Percentiles rank a stretch among this genome's conserved stretches.
phyloP scores from a whole-genome alignment of 352 stramenopile genomes.

The Pythium sukuiense region DNA sequence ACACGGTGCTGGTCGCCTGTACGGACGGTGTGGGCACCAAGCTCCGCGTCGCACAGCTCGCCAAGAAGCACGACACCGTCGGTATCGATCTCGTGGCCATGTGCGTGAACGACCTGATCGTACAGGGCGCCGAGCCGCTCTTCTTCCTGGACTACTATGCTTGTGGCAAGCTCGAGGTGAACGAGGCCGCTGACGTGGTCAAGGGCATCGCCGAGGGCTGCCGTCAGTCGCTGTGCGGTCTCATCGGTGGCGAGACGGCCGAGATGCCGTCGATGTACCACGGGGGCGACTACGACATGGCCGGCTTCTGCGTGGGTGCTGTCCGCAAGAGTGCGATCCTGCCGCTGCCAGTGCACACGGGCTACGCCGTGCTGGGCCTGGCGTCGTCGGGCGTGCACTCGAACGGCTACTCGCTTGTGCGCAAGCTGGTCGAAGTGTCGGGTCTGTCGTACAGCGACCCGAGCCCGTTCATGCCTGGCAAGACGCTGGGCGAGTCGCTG shows the following conservation, averaged over 20 bases:
- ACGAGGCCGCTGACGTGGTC: slow-evolving; percentile 94
- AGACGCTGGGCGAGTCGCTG: slow-evolving; percentile 93
- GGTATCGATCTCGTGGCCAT: slow-evolving; percentile 99
- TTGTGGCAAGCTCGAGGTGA: slow-evolving; percentile 94
- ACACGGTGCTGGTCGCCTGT: slow-evolving; percentile 97
- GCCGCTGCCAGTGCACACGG: slow-evolving; percentile 83
- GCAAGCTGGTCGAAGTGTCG: slow-evolving; percentile 95
- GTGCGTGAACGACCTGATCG: slow-evolving; percentile 99
- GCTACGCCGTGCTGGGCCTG: slow-evolving; percentile 95
- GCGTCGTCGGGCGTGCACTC: slow-evolving; percentile 96
- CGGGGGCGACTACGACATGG: slow-evolving; percentile 98
- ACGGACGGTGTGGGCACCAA: slow-evolving; percentile 99
- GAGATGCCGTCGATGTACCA: slow-evolving; percentile 99
- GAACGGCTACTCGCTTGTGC: slow-evolving; percentile 99
- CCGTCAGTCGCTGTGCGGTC: slow-evolving; percentile 92
- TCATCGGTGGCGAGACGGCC: slow-evolving; percentile 97
- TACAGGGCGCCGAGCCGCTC: slow-evolving; percentile 97
- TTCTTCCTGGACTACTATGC: slow-evolving; percentile 99
- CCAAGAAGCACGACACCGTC: slow-evolving; percentile 94
- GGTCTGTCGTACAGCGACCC: slow-evolving; percentile 76
- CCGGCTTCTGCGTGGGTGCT: slow-evolving; percentile 97
- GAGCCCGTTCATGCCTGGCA: slow-evolving; percentile 73
- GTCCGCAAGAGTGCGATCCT: slow-evolving; percentile 88
- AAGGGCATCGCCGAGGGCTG: slow-evolving; percentile 98
- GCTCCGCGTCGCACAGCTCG: slow-evolving; percentile 87